phyloP scores from a whole-genome alignment of 441 rosid genomes.

The Macaranga tanarius region DNA sequence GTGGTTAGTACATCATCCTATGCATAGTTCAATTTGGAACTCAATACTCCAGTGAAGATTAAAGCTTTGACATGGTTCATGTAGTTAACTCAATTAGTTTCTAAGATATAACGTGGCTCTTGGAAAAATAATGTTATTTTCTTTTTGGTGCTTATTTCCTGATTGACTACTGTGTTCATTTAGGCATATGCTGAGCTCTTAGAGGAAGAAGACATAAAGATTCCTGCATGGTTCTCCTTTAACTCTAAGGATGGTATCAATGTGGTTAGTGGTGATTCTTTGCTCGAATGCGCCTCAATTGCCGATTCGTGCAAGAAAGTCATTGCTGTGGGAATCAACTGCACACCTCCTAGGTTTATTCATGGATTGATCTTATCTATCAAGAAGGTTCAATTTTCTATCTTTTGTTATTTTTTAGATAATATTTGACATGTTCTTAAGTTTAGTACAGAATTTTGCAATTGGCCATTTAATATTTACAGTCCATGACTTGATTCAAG shows the following conservation, averaged over 20 bases:
- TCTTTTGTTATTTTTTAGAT: constrained; percentile 2
- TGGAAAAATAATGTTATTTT: not conserved
- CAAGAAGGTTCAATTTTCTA: constrained; percentile 45
- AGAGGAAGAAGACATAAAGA: constrained; percentile 59
- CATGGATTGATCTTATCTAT: constrained; percentile 54
- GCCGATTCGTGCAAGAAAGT: constrained; percentile 69
- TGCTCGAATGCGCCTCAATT: constrained; percentile 63
- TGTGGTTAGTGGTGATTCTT: constrained; percentile 78
- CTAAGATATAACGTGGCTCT: not conserved
- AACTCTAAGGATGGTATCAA: constrained; percentile 82
- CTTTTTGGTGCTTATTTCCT: constrained; percentile 2
- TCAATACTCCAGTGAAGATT: not conserved
- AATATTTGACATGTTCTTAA: not conserved
- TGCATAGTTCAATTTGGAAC: not conserved
- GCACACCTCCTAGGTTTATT: constrained; percentile 87
- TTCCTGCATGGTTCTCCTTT: constrained; percentile 88
- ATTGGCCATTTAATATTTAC: not conserved
- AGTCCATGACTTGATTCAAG: not conserved
- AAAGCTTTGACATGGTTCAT: not conserved
- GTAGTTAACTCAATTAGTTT: constrained; percentile 6
- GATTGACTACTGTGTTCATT: not conserved
- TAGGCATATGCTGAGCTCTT: constrained; percentile 79
- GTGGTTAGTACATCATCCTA: not conserved
- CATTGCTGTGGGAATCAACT: constrained; percentile 85
- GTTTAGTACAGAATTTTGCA: not conserved